Evolutionary conservation across 2,329 filamentous ascomycete genomes (phyloP).

Genomic region (Fusarium papillatum): DNA sequence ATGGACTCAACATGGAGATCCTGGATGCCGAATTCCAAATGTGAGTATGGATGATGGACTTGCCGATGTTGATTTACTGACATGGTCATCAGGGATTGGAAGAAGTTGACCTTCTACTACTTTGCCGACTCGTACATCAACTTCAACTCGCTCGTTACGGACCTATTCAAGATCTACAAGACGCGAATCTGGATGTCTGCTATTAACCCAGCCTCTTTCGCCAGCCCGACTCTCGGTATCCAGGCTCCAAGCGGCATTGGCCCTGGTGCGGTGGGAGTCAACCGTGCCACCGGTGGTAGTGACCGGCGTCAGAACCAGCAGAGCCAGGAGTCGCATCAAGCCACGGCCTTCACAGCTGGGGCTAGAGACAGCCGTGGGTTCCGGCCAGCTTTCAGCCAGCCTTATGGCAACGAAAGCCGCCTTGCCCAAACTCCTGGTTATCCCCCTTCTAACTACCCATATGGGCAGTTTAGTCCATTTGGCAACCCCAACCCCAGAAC

Average conservation of each 20-base stretch:
- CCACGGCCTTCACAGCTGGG: conserved; percentile 52
- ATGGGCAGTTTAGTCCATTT: conserved; percentile 48
- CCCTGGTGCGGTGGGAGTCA: conserved; percentile 73
- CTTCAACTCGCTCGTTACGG: conserved; percentile 97
- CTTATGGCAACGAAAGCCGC: conserved; percentile 58
- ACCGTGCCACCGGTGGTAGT: conserved; percentile 56
- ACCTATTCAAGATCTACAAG: conserved; percentile 99
- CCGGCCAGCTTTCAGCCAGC: conserved; percentile 57
- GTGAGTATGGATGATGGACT: conserved; percentile 67
- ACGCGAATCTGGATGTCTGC: conserved; percentile 99
- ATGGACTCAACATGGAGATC: conserved; percentile 97
- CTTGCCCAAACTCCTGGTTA: conserved; percentile 53
- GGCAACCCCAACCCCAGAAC: conserved; percentile 50
- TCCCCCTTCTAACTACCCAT: conserved; percentile 52
- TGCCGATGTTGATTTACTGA: conserved; percentile 12
- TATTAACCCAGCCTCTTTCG: conserved; percentile 97
- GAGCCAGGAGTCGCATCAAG: conserved; percentile 48
- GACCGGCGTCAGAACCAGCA: conserved; percentile 66
- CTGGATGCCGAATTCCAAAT: conserved; percentile 99
- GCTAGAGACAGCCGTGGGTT: conserved; percentile 56
- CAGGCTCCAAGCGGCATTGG: conserved; percentile 78
- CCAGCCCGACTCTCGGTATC: conserved; percentile 80
- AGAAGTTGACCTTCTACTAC: conserved; percentile 99
- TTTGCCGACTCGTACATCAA: conserved; percentile 99
- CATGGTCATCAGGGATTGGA: conserved; percentile 82